A percentile compares a stretch with the other conserved stretches of the same genome.
phyloP scores from a whole-genome alignment of 768 basidiomycete genomes.

The Gyrodon lividus region DNA sequence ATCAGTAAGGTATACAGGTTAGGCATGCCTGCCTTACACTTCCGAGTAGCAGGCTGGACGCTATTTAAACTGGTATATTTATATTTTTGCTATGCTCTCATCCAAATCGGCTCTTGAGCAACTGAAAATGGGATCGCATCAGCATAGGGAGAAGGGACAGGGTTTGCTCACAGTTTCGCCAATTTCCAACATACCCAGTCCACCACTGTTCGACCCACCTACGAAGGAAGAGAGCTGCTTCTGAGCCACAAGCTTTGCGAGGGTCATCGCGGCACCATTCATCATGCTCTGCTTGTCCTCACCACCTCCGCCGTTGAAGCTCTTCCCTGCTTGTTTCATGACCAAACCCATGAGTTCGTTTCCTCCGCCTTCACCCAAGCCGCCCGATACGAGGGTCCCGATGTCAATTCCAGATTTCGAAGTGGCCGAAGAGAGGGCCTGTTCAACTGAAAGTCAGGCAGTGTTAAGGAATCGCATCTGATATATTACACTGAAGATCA shows the following conservation, averaged over 20 bases:
- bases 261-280: conserved; percentile 81
- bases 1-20: no score
- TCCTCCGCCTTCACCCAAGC: conserved; percentile 43
- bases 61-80: no score
- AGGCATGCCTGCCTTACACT: no score
- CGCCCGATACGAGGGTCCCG: conserved; percentile 27
- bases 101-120: conserved; percentile 16
- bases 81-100: no score
- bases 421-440: conserved; percentile 17
- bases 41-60: no score
- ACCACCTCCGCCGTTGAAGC: conserved; percentile 66
- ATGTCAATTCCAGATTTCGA: conserved; percentile 33
- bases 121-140: conserved; percentile 1
- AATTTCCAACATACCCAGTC: conserved; percentile 57
- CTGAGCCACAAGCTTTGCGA: conserved; percentile 80
- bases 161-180: conserved; percentile 41
- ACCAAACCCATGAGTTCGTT: conserved; percentile 80
- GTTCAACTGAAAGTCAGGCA: conserved; percentile 3
- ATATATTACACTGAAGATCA: conserved; percentile 16
- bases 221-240: conserved; percentile 43
- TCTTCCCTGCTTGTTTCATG: conserved; percentile 76
- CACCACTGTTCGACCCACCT: conserved; percentile 70
- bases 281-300: conserved; percentile 77
- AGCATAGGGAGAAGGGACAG: background rate
- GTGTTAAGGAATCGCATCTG: background rate